Evolutionary conservation across 2,329 filamentous ascomycete genomes (phyloP).

Genomic region (Penicillium decumbens): DNA sequence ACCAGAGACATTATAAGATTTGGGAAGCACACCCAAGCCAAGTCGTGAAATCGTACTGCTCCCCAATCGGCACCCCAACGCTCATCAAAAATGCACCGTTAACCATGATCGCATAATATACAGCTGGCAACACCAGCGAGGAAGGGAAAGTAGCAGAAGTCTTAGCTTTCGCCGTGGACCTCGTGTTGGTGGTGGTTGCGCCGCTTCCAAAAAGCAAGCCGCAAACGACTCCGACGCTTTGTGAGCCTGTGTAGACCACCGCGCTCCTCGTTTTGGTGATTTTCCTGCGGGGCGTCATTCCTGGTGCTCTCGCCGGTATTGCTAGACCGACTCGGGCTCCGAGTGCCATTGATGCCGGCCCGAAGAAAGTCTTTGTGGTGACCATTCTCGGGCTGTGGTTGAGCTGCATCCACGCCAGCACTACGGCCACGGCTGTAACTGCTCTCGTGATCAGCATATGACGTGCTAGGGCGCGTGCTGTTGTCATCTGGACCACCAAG

Average conservation of each 20-base stretch:
- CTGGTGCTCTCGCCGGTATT: conserved; percentile 26
- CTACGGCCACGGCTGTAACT: conserved; percentile 24
- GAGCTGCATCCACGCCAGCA: conserved; percentile 14
- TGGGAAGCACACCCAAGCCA: conserved; percentile 3
- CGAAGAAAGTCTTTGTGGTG: conserved; percentile 22
- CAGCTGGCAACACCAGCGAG: conserved; percentile 8
- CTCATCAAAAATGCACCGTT: conserved; percentile 26
- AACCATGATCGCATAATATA: conserved; percentile 23
- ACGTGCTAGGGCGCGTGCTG: conserved; percentile 31
- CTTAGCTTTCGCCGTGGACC: conserved; percentile 32
- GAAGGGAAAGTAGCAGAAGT: conserved; percentile 5
- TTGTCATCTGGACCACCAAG: conserved; percentile 24
- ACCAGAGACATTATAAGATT: neutral
- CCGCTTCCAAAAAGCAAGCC: conserved; percentile 42
- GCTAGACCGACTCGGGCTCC: conserved; percentile 29
- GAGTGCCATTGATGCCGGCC: conserved; percentile 20
- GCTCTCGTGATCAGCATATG: conserved; percentile 24
- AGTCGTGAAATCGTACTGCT: conserved; percentile 31
- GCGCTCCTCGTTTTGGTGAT: conserved; percentile 18
- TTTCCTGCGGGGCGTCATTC: conserved; percentile 19
- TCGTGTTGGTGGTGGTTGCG: conserved; percentile 32
- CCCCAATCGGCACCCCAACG: conserved; percentile 23
- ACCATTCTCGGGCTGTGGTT: conserved; percentile 20
- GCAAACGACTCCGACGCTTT: conserved; percentile 38
- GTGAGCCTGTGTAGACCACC: conserved; percentile 28